These are phyloP conservation scores for Huntiella decipiens DNA, from an alignment of 2,329 filamentous ascomycete species.

Conservation along the genomic window DNA sequence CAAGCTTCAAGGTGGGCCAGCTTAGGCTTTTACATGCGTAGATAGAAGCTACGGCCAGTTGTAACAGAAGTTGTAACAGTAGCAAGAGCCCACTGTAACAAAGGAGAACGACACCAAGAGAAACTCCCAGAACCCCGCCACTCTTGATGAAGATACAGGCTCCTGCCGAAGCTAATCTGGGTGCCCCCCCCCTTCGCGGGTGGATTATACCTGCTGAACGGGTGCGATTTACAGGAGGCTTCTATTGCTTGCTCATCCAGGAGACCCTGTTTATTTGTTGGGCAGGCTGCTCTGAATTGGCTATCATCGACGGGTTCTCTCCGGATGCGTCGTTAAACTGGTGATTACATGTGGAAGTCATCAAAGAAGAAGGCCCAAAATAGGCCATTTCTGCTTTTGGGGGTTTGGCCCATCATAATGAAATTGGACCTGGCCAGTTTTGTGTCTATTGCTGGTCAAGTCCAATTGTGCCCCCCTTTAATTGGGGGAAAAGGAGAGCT, in stretches of 20 bases:
- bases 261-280: too few relatives aligned
- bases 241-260: too few relatives aligned
- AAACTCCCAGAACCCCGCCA: neutral
- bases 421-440: conserved; percentile 3
- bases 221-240: too few relatives aligned
- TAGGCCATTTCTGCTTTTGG: conserved; percentile 1
- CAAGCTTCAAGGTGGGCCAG: conserved; percentile 2
- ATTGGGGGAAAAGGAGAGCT: too few relatives aligned
- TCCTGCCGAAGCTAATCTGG: too few relatives aligned
- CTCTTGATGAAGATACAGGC: too few relatives aligned
- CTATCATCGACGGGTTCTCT: too few relatives aligned
- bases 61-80: neutral
- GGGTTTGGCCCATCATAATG: neutral
- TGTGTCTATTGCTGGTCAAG: neutral
- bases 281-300: too few relatives aligned
- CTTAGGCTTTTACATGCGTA: conserved; percentile 1
- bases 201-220: too few relatives aligned
- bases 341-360: too few relatives aligned
- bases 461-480: neutral
- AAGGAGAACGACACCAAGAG: neutral
- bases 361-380: conserved; percentile 2
- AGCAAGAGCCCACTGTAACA: neutral
- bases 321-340: too few relatives aligned
- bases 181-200: too few relatives aligned
- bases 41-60: neutral